Percentiles rank a stretch among this genome's conserved stretches.
Evolutionary conservation across 2,329 filamentous ascomycete genomes (phyloP).

Genomic region (Colletotrichum musicola): DNA sequence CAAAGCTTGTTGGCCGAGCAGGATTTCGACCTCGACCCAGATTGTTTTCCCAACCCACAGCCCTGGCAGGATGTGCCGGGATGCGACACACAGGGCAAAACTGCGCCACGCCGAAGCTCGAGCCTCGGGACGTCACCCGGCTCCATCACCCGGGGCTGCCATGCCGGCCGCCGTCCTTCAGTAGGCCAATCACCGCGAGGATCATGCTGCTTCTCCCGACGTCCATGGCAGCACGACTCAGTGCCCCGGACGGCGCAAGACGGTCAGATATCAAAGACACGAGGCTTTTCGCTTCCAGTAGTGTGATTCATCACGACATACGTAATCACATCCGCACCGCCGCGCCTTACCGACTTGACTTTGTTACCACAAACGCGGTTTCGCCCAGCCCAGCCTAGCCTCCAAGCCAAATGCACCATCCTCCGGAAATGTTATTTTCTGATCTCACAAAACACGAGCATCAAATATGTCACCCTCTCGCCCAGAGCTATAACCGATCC

Average conservation of each 20-base stretch:
- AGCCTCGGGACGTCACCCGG: constrained; percentile 29
- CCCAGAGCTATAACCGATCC: neutral
- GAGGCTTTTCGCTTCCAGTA: constrained; percentile 17
- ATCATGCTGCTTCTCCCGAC: constrained; percentile 1
- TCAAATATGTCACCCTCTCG: neutral
- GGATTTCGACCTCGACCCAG: neutral
- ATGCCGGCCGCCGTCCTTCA: constrained; percentile 29
- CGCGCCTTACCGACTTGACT: neutral
- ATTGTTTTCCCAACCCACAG: constrained; percentile 3
- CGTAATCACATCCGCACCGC: constrained; percentile 25
- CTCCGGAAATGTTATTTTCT: neutral
- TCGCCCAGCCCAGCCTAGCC: neutral
- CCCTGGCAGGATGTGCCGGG: constrained; percentile 20
- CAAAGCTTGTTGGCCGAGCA: constrained; percentile 24
- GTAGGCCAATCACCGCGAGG: constrained; percentile 18
- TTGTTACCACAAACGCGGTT: neutral
- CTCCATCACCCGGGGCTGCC: constrained; percentile 25
- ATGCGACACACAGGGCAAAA: constrained; percentile 20
- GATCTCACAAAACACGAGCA: neutral
- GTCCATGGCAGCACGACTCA: constrained; percentile 27
- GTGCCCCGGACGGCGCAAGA: constrained; percentile 22
- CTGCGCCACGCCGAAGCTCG: constrained; percentile 36
- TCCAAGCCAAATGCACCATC: neutral
- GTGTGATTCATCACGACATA: constrained; percentile 14
- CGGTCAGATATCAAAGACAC: constrained; percentile 10